Base-by-base conservation (phyloP, 306 rosid species). In the Medicago ruthenica region DNA sequence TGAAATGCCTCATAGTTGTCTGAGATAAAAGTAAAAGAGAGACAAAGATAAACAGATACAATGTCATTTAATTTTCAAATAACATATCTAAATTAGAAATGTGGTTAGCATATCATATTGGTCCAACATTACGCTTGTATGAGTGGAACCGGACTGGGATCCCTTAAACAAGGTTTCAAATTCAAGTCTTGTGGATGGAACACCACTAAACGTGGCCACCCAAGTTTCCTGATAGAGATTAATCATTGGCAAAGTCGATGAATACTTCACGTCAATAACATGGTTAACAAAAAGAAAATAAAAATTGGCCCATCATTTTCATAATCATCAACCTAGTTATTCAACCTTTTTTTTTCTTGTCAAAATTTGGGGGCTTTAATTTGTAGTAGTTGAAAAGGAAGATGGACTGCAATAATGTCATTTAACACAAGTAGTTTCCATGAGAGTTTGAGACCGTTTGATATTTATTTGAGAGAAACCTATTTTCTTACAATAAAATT, bases 371-470 rank as follows among this genome's bases (percentile, higher is more conserved):
- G 60, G 12, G 8, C 41, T 36, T 79, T 50, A 4, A 50, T 71
- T 70, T 70, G 36, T 78, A 22, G 65, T 22, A 10, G 34, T 8
- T 31, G 37, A 34, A 34, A 17, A 31, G 42, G 77, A 83, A 69
- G 57, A 59, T 76, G 40, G 72, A 62, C 17, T 39, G 64, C 39
- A 60, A 78, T 22, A 24, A 70, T 70, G 72, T 31, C 79, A 69
- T 27, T 24, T 27, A 27, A 27, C 31, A 27, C 31, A 27, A 27
- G 31, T 27, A 27, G 31, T 27, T 34, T 34, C 47, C 31, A 57
- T 67, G 60, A 34, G 48, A 31, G 34, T 7, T 45, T 45, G n/a
- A 45, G 15, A 4, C n/a, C 1, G 51, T 45, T 45, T 4, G 51
- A 4, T 13, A 45, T 45, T 44, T 44, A 44, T 10, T 44, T 3